Conservation (phyloP, 352 stramenopile species). For the Phytophthora sansomeana region DNA sequence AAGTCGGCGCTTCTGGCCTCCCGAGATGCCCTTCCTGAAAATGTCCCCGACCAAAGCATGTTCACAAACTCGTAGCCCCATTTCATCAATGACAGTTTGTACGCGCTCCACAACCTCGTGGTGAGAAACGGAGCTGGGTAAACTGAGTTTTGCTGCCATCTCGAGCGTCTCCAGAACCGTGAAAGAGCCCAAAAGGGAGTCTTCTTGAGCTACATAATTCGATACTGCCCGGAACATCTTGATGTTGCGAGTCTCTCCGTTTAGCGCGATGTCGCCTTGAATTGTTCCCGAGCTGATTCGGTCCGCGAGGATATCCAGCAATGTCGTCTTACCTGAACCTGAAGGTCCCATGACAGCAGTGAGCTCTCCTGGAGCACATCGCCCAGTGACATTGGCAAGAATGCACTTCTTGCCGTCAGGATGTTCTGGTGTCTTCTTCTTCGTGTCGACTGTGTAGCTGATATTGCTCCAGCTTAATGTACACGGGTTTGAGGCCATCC, state of each 20-base stretch:
- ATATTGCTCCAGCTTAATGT: conserved; percentile 30
- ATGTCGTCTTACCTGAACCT: conserved; percentile 62
- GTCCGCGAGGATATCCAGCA: conserved; percentile 72
- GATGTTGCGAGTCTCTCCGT: conserved; percentile 42
- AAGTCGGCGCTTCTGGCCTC: conserved; percentile 92
- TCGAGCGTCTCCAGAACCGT: conserved; percentile 72
- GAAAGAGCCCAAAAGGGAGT: conserved; percentile 65
- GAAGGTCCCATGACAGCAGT: conserved; percentile 74
- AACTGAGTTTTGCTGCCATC: conserved; percentile 61
- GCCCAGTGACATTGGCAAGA: conserved; percentile 64
- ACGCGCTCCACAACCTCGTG: conserved; percentile 51
- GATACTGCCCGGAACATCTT: conserved; percentile 50
- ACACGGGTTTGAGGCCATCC: conserved; percentile 12
- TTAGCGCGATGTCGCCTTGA: conserved; percentile 53
- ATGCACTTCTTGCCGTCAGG: conserved; percentile 53
- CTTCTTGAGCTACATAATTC: conserved; percentile 69
- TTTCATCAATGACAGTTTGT: conserved; percentile 66
- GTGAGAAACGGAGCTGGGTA: conserved; percentile 48
- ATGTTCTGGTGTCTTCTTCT: conserved; percentile 26
- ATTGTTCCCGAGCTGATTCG: conserved; percentile 45
- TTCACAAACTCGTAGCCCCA: conserved; percentile 62
- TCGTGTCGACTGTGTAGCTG: conserved; percentile 32
- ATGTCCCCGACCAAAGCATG: conserved; percentile 79
- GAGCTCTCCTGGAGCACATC: conserved; percentile 60
- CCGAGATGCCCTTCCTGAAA: conserved; percentile 84